Evolutionary conservation across 441 rosid species (phyloP).

Genomic region (Populus tomentosa): DNA sequence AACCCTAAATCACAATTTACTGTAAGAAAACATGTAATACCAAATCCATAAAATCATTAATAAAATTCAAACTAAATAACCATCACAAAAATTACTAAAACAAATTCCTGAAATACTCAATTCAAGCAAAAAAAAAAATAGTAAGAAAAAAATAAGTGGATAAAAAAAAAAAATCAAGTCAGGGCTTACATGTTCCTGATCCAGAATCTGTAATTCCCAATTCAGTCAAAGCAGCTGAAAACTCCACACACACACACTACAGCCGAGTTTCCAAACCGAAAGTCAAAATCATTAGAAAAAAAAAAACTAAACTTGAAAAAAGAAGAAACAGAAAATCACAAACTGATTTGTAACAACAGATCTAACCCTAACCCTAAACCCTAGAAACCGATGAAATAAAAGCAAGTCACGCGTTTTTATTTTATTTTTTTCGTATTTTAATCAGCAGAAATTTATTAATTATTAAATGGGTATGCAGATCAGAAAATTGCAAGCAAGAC

Average conservation of each 20-base stretch:
- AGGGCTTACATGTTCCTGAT: slow-evolving; percentile 47
- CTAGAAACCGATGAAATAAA: slow-evolving; percentile 9
- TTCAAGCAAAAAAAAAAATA: not conserved
- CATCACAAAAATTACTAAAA: not conserved
- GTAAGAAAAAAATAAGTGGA: not conserved
- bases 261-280: slow-evolving; percentile 22
- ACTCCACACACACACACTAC: slow-evolving; percentile 9
- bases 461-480: slow-evolving; percentile 28
- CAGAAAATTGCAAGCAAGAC: slow-evolving; percentile 27
- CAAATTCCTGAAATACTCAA: not conserved
- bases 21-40: not conserved
- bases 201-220: slow-evolving; percentile 39
- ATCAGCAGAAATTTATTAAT: slow-evolving; percentile 3
- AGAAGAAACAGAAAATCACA: not conserved
- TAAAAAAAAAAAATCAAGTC: not conserved
- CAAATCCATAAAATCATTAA: slow-evolving; percentile 1
- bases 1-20: not conserved
- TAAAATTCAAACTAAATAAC: slow-evolving; percentile 4
- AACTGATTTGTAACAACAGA: slow-evolving; percentile 32
- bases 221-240: slow-evolving; percentile 38
- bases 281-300: not conserved
- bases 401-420: slow-evolving; percentile 7
- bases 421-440: not conserved
- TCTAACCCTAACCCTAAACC: slow-evolving; percentile 46
- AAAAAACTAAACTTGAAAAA: too few species aligned